Base-by-base conservation (phyloP, 805 yeast species). In the Wickerhamiella nectarea region DNA sequence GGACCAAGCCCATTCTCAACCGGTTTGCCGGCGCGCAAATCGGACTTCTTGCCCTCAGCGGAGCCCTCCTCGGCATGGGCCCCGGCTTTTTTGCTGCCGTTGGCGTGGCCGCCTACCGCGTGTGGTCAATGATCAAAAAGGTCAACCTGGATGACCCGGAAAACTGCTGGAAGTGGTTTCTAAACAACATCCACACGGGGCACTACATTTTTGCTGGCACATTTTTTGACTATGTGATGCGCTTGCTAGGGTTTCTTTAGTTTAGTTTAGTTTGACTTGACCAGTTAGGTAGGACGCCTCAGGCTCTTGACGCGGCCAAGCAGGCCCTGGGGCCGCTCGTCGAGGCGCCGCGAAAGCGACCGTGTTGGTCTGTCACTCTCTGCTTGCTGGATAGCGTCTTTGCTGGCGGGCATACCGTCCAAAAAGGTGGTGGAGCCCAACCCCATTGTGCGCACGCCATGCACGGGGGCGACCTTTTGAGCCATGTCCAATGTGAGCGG, bases 401-500 rank as follows among this genome's bases (percentile, higher is more conserved):
- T 60, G 44, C 79, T 62, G 4, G 96, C 98, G 11, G 97, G 97
- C 0, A 96, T 91, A 28, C 98, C 98, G 60, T 91, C 95, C 48
- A 89, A 59, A 58, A 89, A 89, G 0, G 98, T 89, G 2, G 95
- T 73, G 1, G 89, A 74, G 2, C 98, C 98, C 35, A 91, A 69
- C 1, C 98, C 98, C 42, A 80, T 70, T 1, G 96, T 82, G 2
- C 81, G 71, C 38, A 75, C 74, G 15, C 98, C 98, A 59, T 89
- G 95, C 15, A 89, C 75, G 21, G 82, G 81, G 21, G 69, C 70
- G 25, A 83, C 74, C 55, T 76, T 79, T 14, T 63, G 65, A 45
- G 73, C 75, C 6, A 91, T 71, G 60, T 87, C 94, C 53, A 87
- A 78, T 29, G 17, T 70, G 64, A 6, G 18, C 14, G 36, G 25